Conservation (phyloP, 2,329 filamentous ascomycete species). For the Diaporthe ilicicola region DNA sequence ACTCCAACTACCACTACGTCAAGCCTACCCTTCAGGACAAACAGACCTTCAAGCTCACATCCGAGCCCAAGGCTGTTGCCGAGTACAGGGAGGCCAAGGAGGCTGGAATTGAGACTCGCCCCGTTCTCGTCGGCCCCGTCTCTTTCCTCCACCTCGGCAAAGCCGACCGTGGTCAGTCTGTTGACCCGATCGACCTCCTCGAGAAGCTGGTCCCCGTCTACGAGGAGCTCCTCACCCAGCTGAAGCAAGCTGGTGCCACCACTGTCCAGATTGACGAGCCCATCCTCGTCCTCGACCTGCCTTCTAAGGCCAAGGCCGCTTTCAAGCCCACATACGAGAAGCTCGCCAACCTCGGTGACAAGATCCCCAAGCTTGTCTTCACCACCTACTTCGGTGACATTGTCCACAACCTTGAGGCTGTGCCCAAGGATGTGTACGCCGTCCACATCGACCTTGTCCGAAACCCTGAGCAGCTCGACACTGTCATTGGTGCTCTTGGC, state of each 20-base stretch:
- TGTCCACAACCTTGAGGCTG: constrained; percentile 95
- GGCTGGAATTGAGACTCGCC: constrained; percentile 90
- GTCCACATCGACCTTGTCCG: constrained; percentile 97
- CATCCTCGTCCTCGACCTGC: constrained; percentile 92
- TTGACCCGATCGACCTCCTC: constrained; percentile 93
- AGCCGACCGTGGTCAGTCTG: constrained; percentile 93
- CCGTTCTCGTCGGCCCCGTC: constrained; percentile 93
- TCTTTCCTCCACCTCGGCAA: constrained; percentile 98
- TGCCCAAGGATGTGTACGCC: constrained; percentile 81
- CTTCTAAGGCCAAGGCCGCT: constrained; percentile 88
- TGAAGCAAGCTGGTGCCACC: constrained; percentile 96
- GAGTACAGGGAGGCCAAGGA: constrained; percentile 99
- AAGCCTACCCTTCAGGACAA: constrained; percentile 98
- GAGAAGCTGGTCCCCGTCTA: constrained; percentile 95
- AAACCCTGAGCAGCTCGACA: constrained; percentile 95
- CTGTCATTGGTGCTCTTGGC: constrained; percentile 83
- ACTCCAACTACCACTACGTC: constrained; percentile 99
- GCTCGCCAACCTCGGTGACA: constrained; percentile 77
- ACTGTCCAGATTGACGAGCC: constrained; percentile 99
- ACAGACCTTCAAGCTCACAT: constrained; percentile 91
- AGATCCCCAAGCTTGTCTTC: constrained; percentile 87
- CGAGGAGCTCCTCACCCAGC: constrained; percentile 88
- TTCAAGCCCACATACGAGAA: constrained; percentile 99
- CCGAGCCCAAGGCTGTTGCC: constrained; percentile 89
- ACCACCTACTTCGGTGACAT: constrained; percentile 99